Evolutionary conservation across 2,329 filamentous ascomycete genomes (phyloP), one percentile per base, ranked within the genome.

Genomic region (Colletotrichum sp.): DNA sequence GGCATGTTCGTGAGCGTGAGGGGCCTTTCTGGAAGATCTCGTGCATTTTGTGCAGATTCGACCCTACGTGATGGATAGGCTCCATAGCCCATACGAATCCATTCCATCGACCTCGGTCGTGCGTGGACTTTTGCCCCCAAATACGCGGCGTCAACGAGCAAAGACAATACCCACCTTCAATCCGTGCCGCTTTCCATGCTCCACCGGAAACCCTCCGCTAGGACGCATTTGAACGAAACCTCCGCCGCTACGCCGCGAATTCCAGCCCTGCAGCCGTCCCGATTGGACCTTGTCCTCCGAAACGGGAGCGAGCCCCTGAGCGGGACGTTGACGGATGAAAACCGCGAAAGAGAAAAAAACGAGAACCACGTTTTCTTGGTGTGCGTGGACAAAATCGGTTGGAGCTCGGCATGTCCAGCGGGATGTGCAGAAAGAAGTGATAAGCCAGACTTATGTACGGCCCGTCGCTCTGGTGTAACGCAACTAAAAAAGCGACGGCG

Each of bases 221-320:
- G 28, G n/a, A 64, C 73, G 28, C 18, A 59, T 75, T 68, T 18
- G 73, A 65, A 75, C 66, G 72, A 59, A 57, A 75, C 39, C n/a
- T 24, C 69, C 57, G 70, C 30, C 57, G 57, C 63, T 72, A 64
- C 70, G 64, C 64, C 73, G 73, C 59, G 9, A 28, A 36, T 13
- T 52, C 24, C 73, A 72, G 73, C 64, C 63, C 32, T 36, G 63
- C 28, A 71, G 26, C 10, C 61, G 48, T 68, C 63, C 34, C 39
- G 39, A 64, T 68, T 72, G 64, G 64, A 68, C 57, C 24, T n/a
- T 36, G 73, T 48, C 48, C 18, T 73, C 64, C 64, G 70, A 68
- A 52, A 32, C 43, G 57, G n/a, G 43, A 60, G 69, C 63, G 13
- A 21, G 63, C 64, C 63, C 64, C 32, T 59, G 73, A 64, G 59